Evolutionary conservation across 345 rosid species (phyloP), one percentile per base, ranked within the genome.

Genomic region (Microthlaspi erraticum): DNA sequence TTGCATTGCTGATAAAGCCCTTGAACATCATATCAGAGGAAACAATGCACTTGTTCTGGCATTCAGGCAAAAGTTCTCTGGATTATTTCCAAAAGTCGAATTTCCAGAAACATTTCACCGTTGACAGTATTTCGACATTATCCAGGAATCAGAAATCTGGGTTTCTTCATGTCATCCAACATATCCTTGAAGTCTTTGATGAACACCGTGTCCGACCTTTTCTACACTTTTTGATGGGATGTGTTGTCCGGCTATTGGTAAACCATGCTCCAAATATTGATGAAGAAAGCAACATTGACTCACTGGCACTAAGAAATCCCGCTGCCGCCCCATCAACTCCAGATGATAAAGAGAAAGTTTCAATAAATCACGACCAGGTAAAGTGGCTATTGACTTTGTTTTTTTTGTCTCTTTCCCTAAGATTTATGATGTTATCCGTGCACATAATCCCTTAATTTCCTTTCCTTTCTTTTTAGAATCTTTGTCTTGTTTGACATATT

Each of bases 81-180:
- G 78, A 78, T 29, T 85, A 80, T 41, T 83, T 88, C 82, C 81
- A 72, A 44, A 75, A 82, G 49, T 72, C 70, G 13, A 70, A 73
- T 71, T 76, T 81, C 77, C 51, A 85, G 80, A 81, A 83, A 72
- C 76, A 75, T 78, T 88, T 94, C 68, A 79, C 87, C 5, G 48
- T 66, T 56, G 97, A 94, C 66, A 71, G 78, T 77, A 50, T 89
- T 17, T 74, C 80, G 6, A 74, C 76, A 26, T 66, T 94, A 16
- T 81, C 96, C 29, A 87, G 82, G 88, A 89, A 94, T 83, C 88
- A 84, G 81, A 82, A 69, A 75, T 83, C 77, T 70, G 96, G 90
- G 23, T 89, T 91, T 80, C 79, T 94, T 74, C 95, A 91, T 76
- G 99, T 94, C 51, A 79, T 91, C 76, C 86, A 88, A 73, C 89